Evolutionary conservation across 805 yeast species (phyloP).

Genomic region (Zygosaccharomyces siamensis): DNA sequence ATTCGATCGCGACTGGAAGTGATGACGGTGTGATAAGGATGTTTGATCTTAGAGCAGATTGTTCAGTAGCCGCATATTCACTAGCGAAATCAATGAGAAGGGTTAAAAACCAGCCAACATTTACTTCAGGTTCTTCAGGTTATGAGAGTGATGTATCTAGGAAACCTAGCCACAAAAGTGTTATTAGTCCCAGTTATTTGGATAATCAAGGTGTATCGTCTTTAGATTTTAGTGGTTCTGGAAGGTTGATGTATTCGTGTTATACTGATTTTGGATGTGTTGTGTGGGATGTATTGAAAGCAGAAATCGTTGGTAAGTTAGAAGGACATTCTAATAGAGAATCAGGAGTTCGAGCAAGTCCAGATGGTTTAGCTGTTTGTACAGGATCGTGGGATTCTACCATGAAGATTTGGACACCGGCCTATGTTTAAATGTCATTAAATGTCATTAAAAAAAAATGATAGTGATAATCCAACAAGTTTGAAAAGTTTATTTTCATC

Average conservation of each 20-base stretch:
- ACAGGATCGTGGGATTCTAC: slow-evolving; percentile 82
- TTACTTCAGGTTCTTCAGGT: slow-evolving; percentile 17
- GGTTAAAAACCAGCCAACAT: slow-evolving; percentile 15
- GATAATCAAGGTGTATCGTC: slow-evolving; percentile 70
- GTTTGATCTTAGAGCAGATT: slow-evolving; percentile 73
- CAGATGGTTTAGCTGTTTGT: slow-evolving; percentile 70
- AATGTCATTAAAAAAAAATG: background rate
- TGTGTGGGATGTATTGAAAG: slow-evolving; percentile 71
- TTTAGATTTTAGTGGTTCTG: slow-evolving; percentile 66
- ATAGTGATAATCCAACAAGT: background rate
- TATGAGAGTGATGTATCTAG: slow-evolving; percentile 8
- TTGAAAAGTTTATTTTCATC: background rate
- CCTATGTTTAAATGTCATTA: slow-evolving; percentile 11
- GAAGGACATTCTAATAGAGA: slow-evolving; percentile 62
- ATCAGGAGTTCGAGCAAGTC: slow-evolving; percentile 58
- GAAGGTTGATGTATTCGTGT: slow-evolving; percentile 68
- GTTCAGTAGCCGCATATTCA: slow-evolving; percentile 53
- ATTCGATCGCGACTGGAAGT: slow-evolving; percentile 66
- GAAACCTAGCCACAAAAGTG: slow-evolving; percentile 4
- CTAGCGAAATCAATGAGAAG: slow-evolving; percentile 18
- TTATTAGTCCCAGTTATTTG: slow-evolving; percentile 30
- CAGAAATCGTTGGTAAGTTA: slow-evolving; percentile 58
- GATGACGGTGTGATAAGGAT: slow-evolving; percentile 72
- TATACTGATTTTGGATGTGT: slow-evolving; percentile 72
- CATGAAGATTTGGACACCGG: slow-evolving; percentile 59